These are phyloP conservation scores for Hypoxylon cercidicola DNA, from an alignment of 495 filamentous ascomycete species.

Conservation along the genomic window DNA sequence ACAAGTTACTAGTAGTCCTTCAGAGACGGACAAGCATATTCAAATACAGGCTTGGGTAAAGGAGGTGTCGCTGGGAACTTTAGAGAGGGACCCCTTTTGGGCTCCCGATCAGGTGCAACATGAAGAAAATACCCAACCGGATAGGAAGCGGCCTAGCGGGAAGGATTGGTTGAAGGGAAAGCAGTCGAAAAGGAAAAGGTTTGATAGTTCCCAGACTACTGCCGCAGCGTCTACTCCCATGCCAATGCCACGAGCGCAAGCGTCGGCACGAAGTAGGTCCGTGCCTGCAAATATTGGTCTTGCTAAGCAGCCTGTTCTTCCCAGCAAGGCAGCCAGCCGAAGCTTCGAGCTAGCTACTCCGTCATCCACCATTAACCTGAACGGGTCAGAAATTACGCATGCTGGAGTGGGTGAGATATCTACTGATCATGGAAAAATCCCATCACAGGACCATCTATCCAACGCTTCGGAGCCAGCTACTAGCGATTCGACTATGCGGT, in stretches of 20 bases:
- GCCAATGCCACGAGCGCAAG: slow-evolving; percentile 11
- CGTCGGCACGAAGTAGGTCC: slow-evolving; percentile 15
- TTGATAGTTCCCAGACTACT: slow-evolving; percentile 26
- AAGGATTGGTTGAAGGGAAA: slow-evolving; percentile 42
- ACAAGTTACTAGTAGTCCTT: slow-evolving; percentile 9
- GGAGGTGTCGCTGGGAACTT: slow-evolving; percentile 14
- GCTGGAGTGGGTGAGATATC: background rate
- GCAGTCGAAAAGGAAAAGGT: slow-evolving; percentile 36
- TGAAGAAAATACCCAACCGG: background rate
- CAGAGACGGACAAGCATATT: slow-evolving; percentile 18
- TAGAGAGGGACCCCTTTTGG: slow-evolving; percentile 46
- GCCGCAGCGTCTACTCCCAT: slow-evolving; percentile 33
- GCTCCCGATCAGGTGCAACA: slow-evolving; percentile 19
- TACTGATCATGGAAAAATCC: background rate
- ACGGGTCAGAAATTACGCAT: background rate
- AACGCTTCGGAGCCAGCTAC: background rate
- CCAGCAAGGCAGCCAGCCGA: slow-evolving; percentile 15
- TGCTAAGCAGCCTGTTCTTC: background rate
- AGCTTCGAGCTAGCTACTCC: slow-evolving; percentile 44
- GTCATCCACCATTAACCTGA: slow-evolving; percentile 34
- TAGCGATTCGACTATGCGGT: background rate
- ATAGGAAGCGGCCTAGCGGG: slow-evolving; percentile 35
- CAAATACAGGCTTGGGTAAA: slow-evolving; percentile 43
- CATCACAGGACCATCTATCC: slow-evolving; percentile 1
- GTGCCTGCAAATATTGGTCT: slow-evolving; percentile 5